Evolutionary conservation across 768 basidiomycete species (phyloP).

Genomic region (Lepiota brunneoincarnata): DNA sequence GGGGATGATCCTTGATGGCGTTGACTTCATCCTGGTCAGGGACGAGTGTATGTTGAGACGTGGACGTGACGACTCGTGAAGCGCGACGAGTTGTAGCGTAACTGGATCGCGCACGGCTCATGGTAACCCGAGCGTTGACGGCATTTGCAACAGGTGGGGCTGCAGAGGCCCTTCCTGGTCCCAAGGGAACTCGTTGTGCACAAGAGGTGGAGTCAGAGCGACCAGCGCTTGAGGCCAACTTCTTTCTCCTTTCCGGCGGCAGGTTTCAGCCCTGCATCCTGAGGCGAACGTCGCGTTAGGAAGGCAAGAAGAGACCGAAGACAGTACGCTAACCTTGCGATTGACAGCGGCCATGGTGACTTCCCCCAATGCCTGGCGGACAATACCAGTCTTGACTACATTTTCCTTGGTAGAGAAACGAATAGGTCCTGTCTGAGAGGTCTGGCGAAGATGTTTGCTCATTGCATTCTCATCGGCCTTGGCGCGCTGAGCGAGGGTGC

Average conservation of each 20-base stretch:
- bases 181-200: slow-evolving; percentile 69
- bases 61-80: slow-evolving; percentile 33
- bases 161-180: slow-evolving; percentile 49
- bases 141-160: slow-evolving; percentile 41
- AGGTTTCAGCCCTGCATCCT: slow-evolving; percentile 50
- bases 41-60: slow-evolving; percentile 34
- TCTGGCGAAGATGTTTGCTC: slow-evolving; percentile 62
- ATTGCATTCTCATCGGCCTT: slow-evolving; percentile 81
- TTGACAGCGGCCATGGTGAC: slow-evolving; percentile 78
- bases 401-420: slow-evolving; percentile 51
- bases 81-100: slow-evolving; percentile 30
- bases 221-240: slow-evolving; percentile 57
- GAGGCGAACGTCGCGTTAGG: slow-evolving; percentile 6
- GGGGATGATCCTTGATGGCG: slow-evolving; percentile 28
- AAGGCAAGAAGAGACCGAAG: not conserved
- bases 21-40: slow-evolving; percentile 39
- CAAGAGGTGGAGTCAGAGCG: slow-evolving; percentile 63
- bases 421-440: slow-evolving; percentile 51
- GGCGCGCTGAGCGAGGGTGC: slow-evolving; percentile 60
- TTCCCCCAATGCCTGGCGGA: slow-evolving; percentile 76
- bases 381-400: slow-evolving; percentile 49
- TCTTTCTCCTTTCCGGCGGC: slow-evolving; percentile 64
- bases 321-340: slow-evolving; percentile 54
- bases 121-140: slow-evolving; percentile 30
- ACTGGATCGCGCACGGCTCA: slow-evolving; percentile 15